These are phyloP conservation scores for Craterostigma plantagineum DNA, from an alignment of 257 asterid species.

Conservation along the genomic window DNA sequence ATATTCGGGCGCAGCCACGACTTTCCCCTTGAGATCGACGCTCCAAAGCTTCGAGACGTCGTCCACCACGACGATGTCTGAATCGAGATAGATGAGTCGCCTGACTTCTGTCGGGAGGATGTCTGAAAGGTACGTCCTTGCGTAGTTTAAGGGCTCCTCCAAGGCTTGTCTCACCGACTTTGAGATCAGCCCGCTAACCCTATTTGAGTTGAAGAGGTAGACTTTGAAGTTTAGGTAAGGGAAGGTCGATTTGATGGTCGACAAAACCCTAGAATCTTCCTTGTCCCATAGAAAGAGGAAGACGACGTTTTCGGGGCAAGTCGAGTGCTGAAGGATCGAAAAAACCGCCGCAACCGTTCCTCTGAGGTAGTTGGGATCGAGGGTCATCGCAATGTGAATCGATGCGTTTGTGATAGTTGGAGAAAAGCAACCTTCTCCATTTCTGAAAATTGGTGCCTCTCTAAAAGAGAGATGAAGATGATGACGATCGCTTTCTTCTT, in stretches of 20 bases:
- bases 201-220: not conserved
- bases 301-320: not conserved
- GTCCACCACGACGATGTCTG: no score
- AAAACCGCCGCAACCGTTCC: not conserved
- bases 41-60: no score
- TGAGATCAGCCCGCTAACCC: not conserved
- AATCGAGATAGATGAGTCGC: no score
- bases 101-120: no score
- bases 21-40: no score
- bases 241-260: not conserved
- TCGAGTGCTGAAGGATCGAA: not conserved
- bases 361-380: not conserved
- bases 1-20: no score
- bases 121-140: not conserved
- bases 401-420: not conserved
- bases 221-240: conserved; percentile 1
- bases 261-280: not conserved
- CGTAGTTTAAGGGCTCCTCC: not conserved
- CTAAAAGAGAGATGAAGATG: not conserved
- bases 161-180: not conserved
- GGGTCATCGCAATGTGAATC: not conserved
- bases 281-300: not conserved
- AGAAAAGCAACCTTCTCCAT: not conserved
- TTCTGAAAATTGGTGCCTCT: not conserved
- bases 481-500: no score